Conservation (phyloP, 768 basidiomycete species). For the Lanmaoa pseudosensibilis region DNA sequence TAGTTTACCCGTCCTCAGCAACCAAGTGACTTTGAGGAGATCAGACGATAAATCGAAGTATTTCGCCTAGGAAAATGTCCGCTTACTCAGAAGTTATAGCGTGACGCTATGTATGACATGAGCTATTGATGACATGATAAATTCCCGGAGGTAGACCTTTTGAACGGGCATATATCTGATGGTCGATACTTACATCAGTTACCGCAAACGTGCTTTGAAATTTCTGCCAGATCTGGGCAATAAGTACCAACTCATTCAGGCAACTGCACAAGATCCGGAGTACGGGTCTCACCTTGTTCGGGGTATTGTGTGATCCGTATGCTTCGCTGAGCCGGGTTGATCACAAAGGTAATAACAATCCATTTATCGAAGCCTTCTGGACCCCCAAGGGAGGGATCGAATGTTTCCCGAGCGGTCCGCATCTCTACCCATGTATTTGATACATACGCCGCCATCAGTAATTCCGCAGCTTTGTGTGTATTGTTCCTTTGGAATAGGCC, state of each 20-base stretch:
- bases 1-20: constrained; percentile 38
- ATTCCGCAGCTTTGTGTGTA: constrained; percentile 26
- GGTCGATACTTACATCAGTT: constrained; percentile 22
- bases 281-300: constrained; percentile 34
- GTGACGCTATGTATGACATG: constrained; percentile 45
- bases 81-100: constrained; percentile 43
- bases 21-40: constrained; percentile 39
- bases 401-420: constrained; percentile 35
- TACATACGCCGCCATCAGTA: constrained; percentile 28
- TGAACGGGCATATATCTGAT: constrained; percentile 27
- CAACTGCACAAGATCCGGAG: not conserved
- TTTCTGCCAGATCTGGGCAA: constrained; percentile 24
- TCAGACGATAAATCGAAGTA: not conserved
- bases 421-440: constrained; percentile 38
- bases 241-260: not conserved
- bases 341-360: constrained; percentile 38
- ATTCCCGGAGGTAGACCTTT: constrained; percentile 23
- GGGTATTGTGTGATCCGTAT: constrained; percentile 44
- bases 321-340: constrained; percentile 46
- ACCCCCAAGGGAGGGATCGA: constrained; percentile 37
- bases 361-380: constrained; percentile 43
- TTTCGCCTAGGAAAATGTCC: not conserved
- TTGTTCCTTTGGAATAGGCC: constrained; percentile 29
- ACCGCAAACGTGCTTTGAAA: constrained; percentile 19
- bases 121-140: constrained; percentile 42